Conservation (phyloP, 2,329 filamentous ascomycete genomes). For the Didymella segeticola region DNA sequence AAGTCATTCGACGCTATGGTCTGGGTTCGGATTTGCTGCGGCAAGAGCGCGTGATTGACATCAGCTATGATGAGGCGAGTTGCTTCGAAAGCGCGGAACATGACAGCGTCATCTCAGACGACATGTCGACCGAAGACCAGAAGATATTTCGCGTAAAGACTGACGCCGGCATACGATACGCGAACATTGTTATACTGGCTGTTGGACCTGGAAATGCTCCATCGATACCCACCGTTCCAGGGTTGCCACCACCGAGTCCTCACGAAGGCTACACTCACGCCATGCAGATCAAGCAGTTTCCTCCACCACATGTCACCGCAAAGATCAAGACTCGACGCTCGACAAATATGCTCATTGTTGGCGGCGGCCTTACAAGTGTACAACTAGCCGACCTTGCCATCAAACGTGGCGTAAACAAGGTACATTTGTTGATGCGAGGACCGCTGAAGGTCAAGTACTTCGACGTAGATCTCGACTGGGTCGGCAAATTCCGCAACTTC, state of each 20-base stretch:
- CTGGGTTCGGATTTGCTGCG: constrained; percentile 64
- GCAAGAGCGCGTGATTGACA: constrained; percentile 65
- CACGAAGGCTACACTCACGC: constrained; percentile 67
- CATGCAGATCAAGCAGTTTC: constrained; percentile 67
- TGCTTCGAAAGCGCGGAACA: constrained; percentile 26
- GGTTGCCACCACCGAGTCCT: constrained; percentile 41
- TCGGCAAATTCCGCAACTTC: constrained; percentile 81
- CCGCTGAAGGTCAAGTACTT: constrained; percentile 73
- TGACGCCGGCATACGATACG: constrained; percentile 61
- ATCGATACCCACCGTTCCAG: constrained; percentile 55
- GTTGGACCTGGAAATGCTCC: constrained; percentile 69
- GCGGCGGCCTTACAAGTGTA: constrained; percentile 77
- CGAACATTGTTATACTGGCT: constrained; percentile 71
- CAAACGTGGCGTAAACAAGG: constrained; percentile 68
- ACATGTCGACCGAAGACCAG: constrained; percentile 42
- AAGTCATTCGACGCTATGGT: constrained; percentile 50
- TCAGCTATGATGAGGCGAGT: constrained; percentile 64
- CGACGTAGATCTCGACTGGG: constrained; percentile 78
- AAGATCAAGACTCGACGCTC: constrained; percentile 56
- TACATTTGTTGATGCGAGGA: constrained; percentile 73
- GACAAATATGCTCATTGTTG: constrained; percentile 74
- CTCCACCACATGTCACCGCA: constrained; percentile 58
- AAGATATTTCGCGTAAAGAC: constrained; percentile 72
- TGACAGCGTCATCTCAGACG: constrained; percentile 28
- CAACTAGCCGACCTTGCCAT: constrained; percentile 74